Base-by-base conservation (phyloP, 192 early-diverging fungal genomes). In the Coemansia sp. region DNA sequence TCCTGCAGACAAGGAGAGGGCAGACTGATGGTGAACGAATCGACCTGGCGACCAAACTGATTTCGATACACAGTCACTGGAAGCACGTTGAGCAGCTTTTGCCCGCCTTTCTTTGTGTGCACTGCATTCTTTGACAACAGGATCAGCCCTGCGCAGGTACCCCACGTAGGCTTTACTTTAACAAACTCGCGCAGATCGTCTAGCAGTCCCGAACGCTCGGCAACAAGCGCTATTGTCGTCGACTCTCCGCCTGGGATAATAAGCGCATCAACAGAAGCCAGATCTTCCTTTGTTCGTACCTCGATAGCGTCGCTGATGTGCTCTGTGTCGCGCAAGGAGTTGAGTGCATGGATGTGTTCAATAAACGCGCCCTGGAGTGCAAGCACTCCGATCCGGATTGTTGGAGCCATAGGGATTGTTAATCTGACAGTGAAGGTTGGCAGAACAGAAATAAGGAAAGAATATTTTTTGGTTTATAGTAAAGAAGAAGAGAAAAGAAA, bases 91-190 rank as follows among this genome's bases (percentile, higher is more conserved):
- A 99, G 82, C 58, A 93, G 78, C 70, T 86, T 80, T 74, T 98
- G 97, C 4, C 96, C 97, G 42, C 92, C 93, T 61, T 89, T 84
- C 71, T 96, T 94, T 18, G 90, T 88, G 40, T 87, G 84, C 22
- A 82, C 87, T 15, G 90, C 90, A 37, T 83, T 76, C 60, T 93
- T 87, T 8, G 94, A 88, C 45, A 99, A 86, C 63, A 99, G 84
- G 56, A 99, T 98, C 86, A 99, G 84, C 40, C 97, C 97, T 16
- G 97, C 97, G 72, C 97, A 99, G 37, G 95, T 98, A 18, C 97
- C 97, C 94, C 94, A 87, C 67, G 92, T 91, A 59, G 95, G 87
- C 83, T 90, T 87, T 39, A 69, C 73, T 56, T 85, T 86, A 26
- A 93, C 91, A 87, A 91, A 99, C 37, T 85, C 82, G 57, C 88